phyloP scores from a whole-genome alignment of 192 early-diverging fungal genomes.

The Chytriomyces sp. region DNA sequence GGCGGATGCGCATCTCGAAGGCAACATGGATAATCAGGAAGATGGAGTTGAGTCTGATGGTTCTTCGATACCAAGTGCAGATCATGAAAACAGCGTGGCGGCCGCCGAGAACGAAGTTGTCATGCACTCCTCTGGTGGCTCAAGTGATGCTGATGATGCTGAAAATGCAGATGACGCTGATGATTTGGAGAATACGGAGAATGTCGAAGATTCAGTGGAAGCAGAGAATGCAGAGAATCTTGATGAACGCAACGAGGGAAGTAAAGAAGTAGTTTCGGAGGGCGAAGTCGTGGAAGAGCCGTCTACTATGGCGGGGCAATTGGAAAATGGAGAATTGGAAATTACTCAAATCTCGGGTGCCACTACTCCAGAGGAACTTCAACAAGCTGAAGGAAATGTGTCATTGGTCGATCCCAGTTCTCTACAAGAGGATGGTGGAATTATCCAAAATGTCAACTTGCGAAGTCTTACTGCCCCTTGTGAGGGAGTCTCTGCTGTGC shows the following conservation, averaged over 20 bases:
- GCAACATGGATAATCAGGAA: not conserved
- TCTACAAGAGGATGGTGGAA: too few relatives aligned
- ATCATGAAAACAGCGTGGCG: not conserved
- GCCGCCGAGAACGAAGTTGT: not conserved
- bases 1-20: not conserved
- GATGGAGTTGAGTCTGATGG: not conserved
- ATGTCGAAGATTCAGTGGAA: not conserved
- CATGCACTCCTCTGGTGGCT: not conserved
- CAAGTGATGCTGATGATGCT: not conserved
- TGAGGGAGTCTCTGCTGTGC: too few relatives aligned
- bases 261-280: not conserved
- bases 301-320: not conserved
- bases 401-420: too few relatives aligned
- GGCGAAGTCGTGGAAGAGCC: not conserved
- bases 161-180: not conserved
- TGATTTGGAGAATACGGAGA: not conserved
- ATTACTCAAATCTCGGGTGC: not conserved
- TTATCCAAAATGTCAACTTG: too few relatives aligned
- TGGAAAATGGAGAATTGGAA: too few relatives aligned
- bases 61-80: not conserved
- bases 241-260: not conserved
- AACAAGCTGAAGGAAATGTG: too few relatives aligned
- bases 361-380: not conserved
- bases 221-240: not conserved
- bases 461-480: too few relatives aligned